Percentiles rank a stretch among this genome's conserved stretches.
Evolutionary conservation across 2,329 filamentous ascomycete species (phyloP).

Genomic region (Colletotrichum magnum): DNA sequence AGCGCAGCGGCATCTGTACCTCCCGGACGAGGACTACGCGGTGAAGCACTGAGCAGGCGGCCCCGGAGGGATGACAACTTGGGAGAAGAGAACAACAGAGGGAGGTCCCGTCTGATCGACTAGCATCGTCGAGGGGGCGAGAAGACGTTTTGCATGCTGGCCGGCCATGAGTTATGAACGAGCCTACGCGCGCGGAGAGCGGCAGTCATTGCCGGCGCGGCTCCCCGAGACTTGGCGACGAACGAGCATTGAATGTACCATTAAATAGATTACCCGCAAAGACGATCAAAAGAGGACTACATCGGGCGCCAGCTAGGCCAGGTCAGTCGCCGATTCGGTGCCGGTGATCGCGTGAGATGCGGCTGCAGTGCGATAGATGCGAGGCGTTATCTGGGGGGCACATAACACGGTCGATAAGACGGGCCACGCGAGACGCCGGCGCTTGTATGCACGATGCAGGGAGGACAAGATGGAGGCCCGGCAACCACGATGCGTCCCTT

Average conservation of each 20-base stretch:
- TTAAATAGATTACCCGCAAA: conserved; percentile 40
- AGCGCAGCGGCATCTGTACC: conserved; percentile 92
- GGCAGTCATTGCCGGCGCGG: conserved; percentile 22
- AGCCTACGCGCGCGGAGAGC: conserved; percentile 9
- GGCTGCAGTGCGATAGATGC: neutral
- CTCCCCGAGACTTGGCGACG: conserved; percentile 27
- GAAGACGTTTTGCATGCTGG: conserved; percentile 22
- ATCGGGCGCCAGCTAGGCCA: neutral
- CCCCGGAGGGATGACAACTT: conserved; percentile 34
- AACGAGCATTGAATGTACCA: conserved; percentile 40
- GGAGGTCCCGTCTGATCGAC: neutral
- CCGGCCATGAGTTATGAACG: conserved; percentile 34
- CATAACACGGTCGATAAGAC: neutral
- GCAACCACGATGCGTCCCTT: neutral
- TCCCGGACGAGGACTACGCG: conserved; percentile 91
- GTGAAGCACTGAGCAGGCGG: conserved; percentile 67
- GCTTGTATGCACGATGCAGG: conserved; percentile 37
- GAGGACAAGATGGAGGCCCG: conserved; percentile 10
- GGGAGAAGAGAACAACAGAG: neutral
- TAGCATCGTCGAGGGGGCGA: conserved; percentile 7
- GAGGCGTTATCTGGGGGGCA: neutral
- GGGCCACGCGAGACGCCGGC: conserved; percentile 18
- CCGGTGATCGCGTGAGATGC: conserved; percentile 6
- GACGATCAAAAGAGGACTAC: conserved; percentile 23
- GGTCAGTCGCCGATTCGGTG: neutral